Evolutionary conservation across 2,329 filamentous ascomycete genomes (phyloP).

Genomic region (Domatiomyces catenatus): DNA sequence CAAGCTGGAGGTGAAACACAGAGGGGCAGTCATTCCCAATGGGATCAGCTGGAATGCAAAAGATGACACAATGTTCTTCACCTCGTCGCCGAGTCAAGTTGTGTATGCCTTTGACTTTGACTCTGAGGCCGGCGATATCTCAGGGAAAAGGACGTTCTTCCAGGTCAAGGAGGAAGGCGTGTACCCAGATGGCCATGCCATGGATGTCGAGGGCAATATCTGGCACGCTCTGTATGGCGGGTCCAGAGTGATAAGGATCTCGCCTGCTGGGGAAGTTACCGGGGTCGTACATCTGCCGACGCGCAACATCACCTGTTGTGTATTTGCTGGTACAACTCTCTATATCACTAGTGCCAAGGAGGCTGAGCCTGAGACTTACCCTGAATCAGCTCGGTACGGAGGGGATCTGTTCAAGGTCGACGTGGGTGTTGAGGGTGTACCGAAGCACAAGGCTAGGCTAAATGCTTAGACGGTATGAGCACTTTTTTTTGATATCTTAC

Average conservation of each 20-base stretch:
- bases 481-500: too few species aligned
- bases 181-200: constrained; percentile 67
- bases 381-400: constrained; percentile 46
- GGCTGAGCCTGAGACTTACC: constrained; percentile 46
- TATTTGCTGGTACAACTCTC: constrained; percentile 59
- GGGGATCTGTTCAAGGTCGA: constrained; percentile 43
- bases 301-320: constrained; percentile 62
- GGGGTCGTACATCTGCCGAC: constrained; percentile 66
- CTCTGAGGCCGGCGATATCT: constrained; percentile 44
- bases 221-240: constrained; percentile 83
- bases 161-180: constrained; percentile 45
- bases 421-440: constrained; percentile 36
- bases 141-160: constrained; percentile 59
- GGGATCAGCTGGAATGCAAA: constrained; percentile 66
- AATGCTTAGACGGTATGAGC: background rate
- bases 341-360: constrained; percentile 69
- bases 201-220: constrained; percentile 71
- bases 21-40: constrained; percentile 64
- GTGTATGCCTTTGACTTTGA: constrained; percentile 67
- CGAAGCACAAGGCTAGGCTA: background rate
- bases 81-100: constrained; percentile 55
- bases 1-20: constrained; percentile 44
- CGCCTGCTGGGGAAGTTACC: constrained; percentile 51
- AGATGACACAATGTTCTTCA: constrained; percentile 63
- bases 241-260: constrained; percentile 58